Evolutionary conservation across 345 rosid genomes (phyloP).

Genomic region (Salix brachista): DNA sequence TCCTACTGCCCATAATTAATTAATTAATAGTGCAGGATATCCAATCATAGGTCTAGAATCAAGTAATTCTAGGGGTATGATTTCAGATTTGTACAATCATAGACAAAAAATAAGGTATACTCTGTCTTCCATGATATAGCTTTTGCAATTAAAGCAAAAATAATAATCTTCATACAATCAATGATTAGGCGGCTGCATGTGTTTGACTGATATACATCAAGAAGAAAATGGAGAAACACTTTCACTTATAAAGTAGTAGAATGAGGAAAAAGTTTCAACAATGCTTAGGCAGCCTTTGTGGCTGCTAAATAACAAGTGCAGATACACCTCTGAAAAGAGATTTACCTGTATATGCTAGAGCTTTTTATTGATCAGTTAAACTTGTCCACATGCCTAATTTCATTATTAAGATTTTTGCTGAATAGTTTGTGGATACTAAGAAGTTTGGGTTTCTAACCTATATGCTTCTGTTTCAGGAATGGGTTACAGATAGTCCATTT

Average conservation of each 20-base stretch:
- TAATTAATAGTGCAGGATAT: not conserved
- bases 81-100: not conserved
- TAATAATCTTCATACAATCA: too few species aligned
- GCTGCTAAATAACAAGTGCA: too few species aligned
- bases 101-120: not conserved
- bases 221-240: too few species aligned
- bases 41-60: not conserved
- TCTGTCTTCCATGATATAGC: not conserved
- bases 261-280: too few species aligned
- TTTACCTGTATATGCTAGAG: too few species aligned
- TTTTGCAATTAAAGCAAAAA: not conserved
- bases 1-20: not conserved
- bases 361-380: not conserved
- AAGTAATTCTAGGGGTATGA: not conserved
- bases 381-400: not conserved
- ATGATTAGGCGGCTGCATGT: too few species aligned
- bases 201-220: too few species aligned
- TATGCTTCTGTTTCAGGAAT: slow-evolving; percentile 61
- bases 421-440: not conserved
- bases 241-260: too few species aligned
- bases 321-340: too few species aligned
- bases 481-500: slow-evolving; percentile 97
- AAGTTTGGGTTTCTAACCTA: slow-evolving; percentile 13
- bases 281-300: too few species aligned
- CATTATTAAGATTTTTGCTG: not conserved